Evolutionary conservation across 768 basidiomycete species (phyloP).

Genomic region (Tulasnella sp.): DNA sequence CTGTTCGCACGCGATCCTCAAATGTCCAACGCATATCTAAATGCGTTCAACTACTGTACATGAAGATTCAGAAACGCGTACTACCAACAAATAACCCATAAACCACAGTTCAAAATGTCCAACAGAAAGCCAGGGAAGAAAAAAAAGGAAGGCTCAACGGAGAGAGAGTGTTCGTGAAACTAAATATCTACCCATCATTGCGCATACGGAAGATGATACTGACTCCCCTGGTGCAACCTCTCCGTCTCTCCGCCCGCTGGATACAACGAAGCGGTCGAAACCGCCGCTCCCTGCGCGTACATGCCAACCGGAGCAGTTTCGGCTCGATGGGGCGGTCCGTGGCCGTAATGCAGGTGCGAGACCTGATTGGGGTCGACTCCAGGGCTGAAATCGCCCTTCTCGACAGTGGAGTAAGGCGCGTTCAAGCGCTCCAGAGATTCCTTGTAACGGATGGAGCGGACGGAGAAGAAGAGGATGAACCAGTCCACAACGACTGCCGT

Average conservation of each 20-base stretch:
- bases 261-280: background rate
- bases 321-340: background rate
- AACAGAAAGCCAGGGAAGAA: no score
- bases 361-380: background rate
- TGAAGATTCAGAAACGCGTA: no score
- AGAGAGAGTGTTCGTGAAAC: no score
- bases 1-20: no score
- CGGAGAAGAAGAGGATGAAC: background rate
- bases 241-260: background rate
- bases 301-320: background rate
- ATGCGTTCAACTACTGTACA: no score
- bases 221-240: background rate
- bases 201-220: background rate
- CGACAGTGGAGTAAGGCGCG: background rate
- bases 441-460: background rate
- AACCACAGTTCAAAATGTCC: no score
- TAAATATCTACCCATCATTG: background rate
- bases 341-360: background rate
- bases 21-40: no score
- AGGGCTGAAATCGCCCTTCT: background rate
- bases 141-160: no score
- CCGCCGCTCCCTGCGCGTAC: background rate
- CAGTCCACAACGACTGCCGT: background rate
- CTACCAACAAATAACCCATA: no score
- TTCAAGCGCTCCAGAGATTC: background rate